phyloP scores from a whole-genome alignment of 2,329 filamentous ascomycete genomes.

The Calonectria pauciramosa region DNA sequence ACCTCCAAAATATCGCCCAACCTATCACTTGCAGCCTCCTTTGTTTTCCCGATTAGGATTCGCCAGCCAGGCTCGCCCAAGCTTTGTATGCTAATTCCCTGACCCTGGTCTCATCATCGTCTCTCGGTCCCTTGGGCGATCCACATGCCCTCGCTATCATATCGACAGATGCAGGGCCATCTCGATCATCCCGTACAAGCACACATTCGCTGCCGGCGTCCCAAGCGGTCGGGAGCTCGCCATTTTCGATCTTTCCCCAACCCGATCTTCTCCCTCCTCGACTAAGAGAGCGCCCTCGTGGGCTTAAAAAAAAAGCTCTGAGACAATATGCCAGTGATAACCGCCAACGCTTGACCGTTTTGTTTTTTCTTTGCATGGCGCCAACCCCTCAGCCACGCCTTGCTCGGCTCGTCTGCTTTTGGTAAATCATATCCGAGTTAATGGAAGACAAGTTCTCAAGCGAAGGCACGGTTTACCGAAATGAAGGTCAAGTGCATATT shows the following conservation, averaged over 20 bases:
- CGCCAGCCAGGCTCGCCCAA: slow-evolving; percentile 6
- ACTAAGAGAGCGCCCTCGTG: background rate
- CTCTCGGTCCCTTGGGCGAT: slow-evolving; percentile 7
- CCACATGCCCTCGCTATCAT: slow-evolving; percentile 28
- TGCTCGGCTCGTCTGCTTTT: background rate
- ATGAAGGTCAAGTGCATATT: slow-evolving; percentile 20
- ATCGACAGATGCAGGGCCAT: slow-evolving; percentile 29
- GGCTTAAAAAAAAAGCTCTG: background rate
- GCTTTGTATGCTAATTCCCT: slow-evolving; percentile 8
- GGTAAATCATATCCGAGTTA: slow-evolving; percentile 15
- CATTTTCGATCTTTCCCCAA: background rate
- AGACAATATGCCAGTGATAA: background rate
- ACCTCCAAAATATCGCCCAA: slow-evolving; percentile 14
- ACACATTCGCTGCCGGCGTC: slow-evolving; percentile 14
- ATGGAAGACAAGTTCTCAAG: background rate
- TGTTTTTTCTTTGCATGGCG: background rate
- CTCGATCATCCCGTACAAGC: slow-evolving; percentile 23
- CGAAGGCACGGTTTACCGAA: slow-evolving; percentile 17
- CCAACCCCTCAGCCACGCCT: background rate
- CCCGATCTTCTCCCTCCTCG: background rate
- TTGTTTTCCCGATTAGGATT: slow-evolving; percentile 9
- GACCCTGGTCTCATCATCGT: slow-evolving; percentile 5
- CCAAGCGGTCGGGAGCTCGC: slow-evolving; percentile 23
- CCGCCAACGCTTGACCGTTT: slow-evolving; percentile 1
- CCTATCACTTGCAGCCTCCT: slow-evolving; percentile 24